Base-by-base conservation (phyloP, 345 rosid species). In the Passiflora organensis region DNA sequence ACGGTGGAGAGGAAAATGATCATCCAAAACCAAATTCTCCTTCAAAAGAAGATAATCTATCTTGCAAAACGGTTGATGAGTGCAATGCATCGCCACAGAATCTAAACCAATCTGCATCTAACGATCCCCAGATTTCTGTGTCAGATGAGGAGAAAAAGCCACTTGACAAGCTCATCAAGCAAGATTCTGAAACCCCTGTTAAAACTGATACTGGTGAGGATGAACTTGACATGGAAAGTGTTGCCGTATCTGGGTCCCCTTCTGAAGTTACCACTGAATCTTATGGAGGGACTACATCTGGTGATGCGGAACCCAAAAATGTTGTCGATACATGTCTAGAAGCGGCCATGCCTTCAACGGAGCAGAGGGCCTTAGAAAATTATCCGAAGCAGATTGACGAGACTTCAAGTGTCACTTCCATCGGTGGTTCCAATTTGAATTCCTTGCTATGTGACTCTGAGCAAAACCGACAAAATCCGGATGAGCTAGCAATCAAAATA, bases 301-400 rank as follows among this genome's bases (percentile, higher is more conserved):
- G 38, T 48, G 25, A 66, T 46, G 36, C 13, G 0, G 41, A 25
- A 38, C 20, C 53, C 24, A 24, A 23, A 22, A 50, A 41, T 39
- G 57, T 37, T 32, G n/a, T n/a, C n/a, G 63, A 61, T 41, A 14
- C 43, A 57, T 68, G 43, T 54, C 19, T 53, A 41, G 48, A 55
- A 42, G 28, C n/a, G n/a, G n/a, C 48, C 32, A 47, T 32, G 15
- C 51, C 63, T 55, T 43, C 36, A 32, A 34, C 22, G 1, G 60
- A 50, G 56, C 51, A 37, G 18, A 53, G 10, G 16, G 28, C 18
- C 41, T 53, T 17, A 10, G 69, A 51, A 56, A 50, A 43, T 25
- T 43, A 39, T 19, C 9, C 28, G 6, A 22, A 62, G 18, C 34
- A 25, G 53, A 28, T 17, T 13, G 10, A 37, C 13, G 54, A 62